Evolutionary conservation across 2,329 filamentous ascomycete species (phyloP), one percentile per base, ranked within the genome.

Genomic region (Aspergillus arachidicola): DNA sequence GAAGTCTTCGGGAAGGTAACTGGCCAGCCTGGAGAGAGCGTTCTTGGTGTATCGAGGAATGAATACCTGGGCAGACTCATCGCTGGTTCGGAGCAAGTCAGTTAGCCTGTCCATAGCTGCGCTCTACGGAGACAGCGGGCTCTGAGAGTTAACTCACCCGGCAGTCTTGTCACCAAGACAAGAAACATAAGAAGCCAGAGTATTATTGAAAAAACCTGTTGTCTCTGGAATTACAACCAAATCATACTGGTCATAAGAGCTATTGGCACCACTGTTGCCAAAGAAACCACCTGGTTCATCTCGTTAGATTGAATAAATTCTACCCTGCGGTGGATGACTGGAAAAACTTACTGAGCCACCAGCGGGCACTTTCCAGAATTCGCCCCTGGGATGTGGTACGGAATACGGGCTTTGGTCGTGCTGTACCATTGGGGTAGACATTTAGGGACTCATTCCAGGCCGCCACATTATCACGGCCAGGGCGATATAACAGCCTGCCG

Each of bases 311-410:
- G 0, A 30, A 19, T 10, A 11, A 16, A 26, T n/a, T 38, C 6
- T 23, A 21, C 28, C 14, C n/a, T 28, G 26, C 6, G 1, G 32
- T 4, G 19, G 26, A 50, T 50, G 23, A 1, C 4, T 4, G 12
- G 12, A 10, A 43, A 7, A 19, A 60, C 82, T 10, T 81, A 80
- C 46, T 85, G 79, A 71, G 85, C 73, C 73, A 76, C 73, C 74
- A 76, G 4, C 73, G 67, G 32, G 75, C 75, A 66, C 81, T 85
- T 72, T 87, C 85, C 62, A 83, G 70, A 50, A 87, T 87, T 32
- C 85, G 79, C 12, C 78, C 80, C 71, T 87, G 85, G 46, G 79
- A 78, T 0, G 85, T 87, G 0, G 85, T 86, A 30, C 85, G 78
- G 54, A 87, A 76, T 0, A 85, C 79, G 0, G 84, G 80, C 71